Percentiles rank a stretch among this genome's conserved stretches.
Conservation (phyloP, 192 early-diverging fungal species). For the Podila minutissima region DNA sequence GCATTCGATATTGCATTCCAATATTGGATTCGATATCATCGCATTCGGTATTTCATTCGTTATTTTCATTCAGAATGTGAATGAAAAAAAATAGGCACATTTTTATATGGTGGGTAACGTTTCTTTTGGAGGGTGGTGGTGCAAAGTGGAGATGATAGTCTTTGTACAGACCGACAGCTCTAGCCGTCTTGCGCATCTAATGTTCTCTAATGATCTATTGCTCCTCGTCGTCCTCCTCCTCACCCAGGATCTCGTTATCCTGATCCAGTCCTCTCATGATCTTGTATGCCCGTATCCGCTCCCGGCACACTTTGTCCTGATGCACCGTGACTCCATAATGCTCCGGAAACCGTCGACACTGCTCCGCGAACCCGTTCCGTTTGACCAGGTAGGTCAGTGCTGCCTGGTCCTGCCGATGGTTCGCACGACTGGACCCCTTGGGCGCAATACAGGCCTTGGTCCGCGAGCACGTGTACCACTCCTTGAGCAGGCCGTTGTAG, state of each 20-base stretch:
- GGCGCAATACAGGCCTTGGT: constrained; percentile 62
- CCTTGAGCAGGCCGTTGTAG: constrained; percentile 48
- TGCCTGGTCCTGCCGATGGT: constrained; percentile 68
- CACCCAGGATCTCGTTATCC: constrained; percentile 12
- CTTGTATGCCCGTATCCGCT: constrained; percentile 48
- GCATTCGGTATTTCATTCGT: no score
- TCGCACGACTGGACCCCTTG: constrained; percentile 55
- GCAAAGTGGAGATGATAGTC: no score
- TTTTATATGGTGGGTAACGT: no score
- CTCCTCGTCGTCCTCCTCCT: constrained; percentile 30
- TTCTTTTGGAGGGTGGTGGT: not conserved
- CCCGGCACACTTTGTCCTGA: constrained; percentile 55
- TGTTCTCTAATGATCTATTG: not conserved
- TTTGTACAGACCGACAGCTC: not conserved
- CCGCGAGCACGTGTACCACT: constrained; percentile 58
- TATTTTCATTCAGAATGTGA: no score
- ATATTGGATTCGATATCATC: no score
- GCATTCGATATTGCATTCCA: no score
- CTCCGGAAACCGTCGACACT: constrained; percentile 54
- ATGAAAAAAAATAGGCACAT: no score
- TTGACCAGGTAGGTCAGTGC: constrained; percentile 59
- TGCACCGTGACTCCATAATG: constrained; percentile 60
- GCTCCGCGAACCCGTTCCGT: constrained; percentile 46
- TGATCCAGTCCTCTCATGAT: constrained; percentile 44
- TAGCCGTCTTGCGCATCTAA: not conserved